These are phyloP conservation scores for Pichia sp. DNA, from an alignment of 1,139 yeast genomes.

Conservation along the genomic window DNA sequence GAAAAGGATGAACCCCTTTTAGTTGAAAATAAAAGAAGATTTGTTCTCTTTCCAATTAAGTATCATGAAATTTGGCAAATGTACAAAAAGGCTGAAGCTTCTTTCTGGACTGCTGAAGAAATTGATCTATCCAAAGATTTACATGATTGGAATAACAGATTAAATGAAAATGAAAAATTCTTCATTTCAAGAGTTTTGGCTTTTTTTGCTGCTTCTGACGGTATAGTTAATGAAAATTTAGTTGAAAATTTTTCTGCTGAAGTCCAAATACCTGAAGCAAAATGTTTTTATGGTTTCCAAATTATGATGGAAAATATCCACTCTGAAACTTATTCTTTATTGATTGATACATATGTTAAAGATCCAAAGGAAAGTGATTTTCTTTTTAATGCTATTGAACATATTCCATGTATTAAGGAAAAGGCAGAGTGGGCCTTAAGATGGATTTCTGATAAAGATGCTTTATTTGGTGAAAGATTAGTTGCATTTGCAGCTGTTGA, in stretches of 20 bases:
- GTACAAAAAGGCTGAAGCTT: slow-evolving; percentile 97
- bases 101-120: slow-evolving; percentile 99
- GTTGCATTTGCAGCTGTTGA: slow-evolving; percentile 99
- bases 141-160: slow-evolving; percentile 79
- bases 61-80: slow-evolving; percentile 99
- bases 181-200: slow-evolving; percentile 90
- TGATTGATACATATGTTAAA: slow-evolving; percentile 90
- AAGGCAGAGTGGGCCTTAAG: slow-evolving; percentile 98
- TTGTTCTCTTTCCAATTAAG: slow-evolving; percentile 93
- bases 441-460: slow-evolving; percentile 86
- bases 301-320: slow-evolving; percentile 99
- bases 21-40: slow-evolving; percentile 79
- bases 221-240: slow-evolving; percentile 93
- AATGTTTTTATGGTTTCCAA: slow-evolving; percentile 98
- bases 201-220: slow-evolving; percentile 97
- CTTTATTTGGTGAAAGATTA: slow-evolving; percentile 88
- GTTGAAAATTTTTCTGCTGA: slow-evolving; percentile 96
- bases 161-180: slow-evolving; percentile 84
- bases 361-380: slow-evolving; percentile 88
- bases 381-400: slow-evolving; percentile 89
- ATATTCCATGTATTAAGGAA: slow-evolving; percentile 87
- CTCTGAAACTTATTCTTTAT: slow-evolving; percentile 90
- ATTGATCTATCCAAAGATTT: slow-evolving; percentile 89
- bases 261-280: slow-evolving; percentile 96
- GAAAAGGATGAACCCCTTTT: slow-evolving; percentile 90